These are phyloP conservation scores for Neurospora terricola DNA, from an alignment of 495 filamentous ascomycete species.

Conservation along the genomic window DNA sequence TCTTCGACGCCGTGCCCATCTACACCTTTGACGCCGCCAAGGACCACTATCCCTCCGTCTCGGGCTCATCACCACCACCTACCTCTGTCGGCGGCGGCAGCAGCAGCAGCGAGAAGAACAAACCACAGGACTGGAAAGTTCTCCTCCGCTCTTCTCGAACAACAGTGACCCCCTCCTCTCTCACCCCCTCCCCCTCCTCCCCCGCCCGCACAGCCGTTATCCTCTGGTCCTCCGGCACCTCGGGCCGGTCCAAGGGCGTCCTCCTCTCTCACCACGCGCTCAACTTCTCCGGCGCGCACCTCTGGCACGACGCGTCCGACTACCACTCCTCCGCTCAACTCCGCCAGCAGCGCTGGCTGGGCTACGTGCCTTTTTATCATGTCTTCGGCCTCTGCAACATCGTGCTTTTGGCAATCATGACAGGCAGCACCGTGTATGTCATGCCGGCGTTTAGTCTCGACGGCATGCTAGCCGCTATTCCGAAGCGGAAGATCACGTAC, in stretches of 20 bases:
- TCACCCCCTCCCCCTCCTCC: conserved; percentile 3
- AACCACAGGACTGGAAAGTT: conserved; percentile 10
- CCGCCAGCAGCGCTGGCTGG: conserved; percentile 46
- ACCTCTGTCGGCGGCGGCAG: neutral
- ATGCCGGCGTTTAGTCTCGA: conserved; percentile 50
- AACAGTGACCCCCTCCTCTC: neutral
- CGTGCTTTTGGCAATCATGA: conserved; percentile 47
- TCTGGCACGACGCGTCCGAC: conserved; percentile 28
- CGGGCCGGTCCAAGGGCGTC: conserved; percentile 74
- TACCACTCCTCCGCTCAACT: conserved; percentile 10
- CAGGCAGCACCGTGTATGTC: conserved; percentile 50
- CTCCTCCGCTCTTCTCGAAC: conserved; percentile 6
- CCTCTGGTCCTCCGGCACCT: conserved; percentile 82
- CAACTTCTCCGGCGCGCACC: conserved; percentile 17
- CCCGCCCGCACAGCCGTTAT: conserved; percentile 32
- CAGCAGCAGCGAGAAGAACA: neutral
- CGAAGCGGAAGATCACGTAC: conserved; percentile 44
- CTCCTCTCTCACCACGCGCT: conserved; percentile 53
- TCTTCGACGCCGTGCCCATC: conserved; percentile 15
- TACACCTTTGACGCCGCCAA: conserved; percentile 15
- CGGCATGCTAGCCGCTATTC: conserved; percentile 42
- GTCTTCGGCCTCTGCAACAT: conserved; percentile 26
- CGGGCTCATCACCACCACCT: neutral
- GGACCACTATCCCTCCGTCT: conserved; percentile 16
- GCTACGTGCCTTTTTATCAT: conserved; percentile 27